Conservation (phyloP, 2,329 filamentous ascomycete genomes). For the Tolypocladium capitatum region DNA sequence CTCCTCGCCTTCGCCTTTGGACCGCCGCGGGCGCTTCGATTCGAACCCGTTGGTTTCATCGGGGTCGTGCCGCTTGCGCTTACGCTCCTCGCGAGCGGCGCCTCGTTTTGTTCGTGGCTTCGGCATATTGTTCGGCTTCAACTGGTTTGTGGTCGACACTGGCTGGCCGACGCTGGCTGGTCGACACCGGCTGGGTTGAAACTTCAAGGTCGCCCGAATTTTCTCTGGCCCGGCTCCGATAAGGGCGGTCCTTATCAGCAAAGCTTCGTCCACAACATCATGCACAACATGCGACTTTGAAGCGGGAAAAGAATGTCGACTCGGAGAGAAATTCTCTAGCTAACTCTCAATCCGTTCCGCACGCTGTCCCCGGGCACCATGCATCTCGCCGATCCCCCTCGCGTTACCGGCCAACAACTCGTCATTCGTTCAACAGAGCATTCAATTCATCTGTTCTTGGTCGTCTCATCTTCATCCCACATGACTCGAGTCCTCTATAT, state of each 20-base stretch:
- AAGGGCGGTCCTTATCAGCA: conserved; percentile 5
- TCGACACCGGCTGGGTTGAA: background rate
- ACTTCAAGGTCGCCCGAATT: background rate
- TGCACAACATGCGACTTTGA: too few relatives aligned
- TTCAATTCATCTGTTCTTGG: background rate
- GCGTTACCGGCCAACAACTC: too few relatives aligned
- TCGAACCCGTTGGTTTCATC: conserved; percentile 8
- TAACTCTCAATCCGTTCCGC: too few relatives aligned
- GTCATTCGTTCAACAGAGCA: background rate
- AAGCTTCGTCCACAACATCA: too few relatives aligned
- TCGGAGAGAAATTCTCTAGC: too few relatives aligned
- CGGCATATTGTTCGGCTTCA: conserved; percentile 20
- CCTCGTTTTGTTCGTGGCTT: conserved; percentile 31
- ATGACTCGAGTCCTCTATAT: background rate
- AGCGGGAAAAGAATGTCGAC: too few relatives aligned
- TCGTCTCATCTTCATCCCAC: background rate
- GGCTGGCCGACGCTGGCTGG: background rate
- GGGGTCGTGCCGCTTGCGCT: conserved; percentile 23
- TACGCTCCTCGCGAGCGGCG: conserved; percentile 24
- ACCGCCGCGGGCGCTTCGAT: conserved; percentile 13
- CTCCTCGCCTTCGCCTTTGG: conserved; percentile 7
- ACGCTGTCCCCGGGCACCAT: too few relatives aligned
- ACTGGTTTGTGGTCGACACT: background rate
- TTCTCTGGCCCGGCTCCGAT: conserved; percentile 4
- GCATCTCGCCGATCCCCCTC: background rate